phyloP scores from a whole-genome alignment of 306 rosid genomes.

The Clitoria ternatea region DNA sequence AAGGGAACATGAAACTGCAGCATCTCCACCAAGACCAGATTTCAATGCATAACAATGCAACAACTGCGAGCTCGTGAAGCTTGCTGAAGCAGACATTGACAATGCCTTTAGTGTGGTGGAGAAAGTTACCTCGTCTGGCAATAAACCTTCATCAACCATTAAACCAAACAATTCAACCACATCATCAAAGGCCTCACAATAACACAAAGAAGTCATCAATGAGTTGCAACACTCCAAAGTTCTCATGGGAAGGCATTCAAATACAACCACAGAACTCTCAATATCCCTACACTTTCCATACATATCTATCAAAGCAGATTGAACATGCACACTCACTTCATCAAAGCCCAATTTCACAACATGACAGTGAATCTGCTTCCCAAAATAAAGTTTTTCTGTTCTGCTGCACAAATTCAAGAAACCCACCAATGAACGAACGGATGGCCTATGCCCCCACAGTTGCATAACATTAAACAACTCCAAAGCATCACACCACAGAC shows the following conservation, averaged over 20 bases:
- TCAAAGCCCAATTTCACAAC: conserved; percentile 58
- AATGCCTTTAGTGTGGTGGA: conserved; percentile 67
- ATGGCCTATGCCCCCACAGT: conserved; percentile 60
- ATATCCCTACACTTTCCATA: conserved; percentile 75
- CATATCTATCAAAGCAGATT: conserved; percentile 79
- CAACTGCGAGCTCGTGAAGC: conserved; percentile 45
- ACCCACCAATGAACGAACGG: conserved; percentile 56
- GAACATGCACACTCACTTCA: conserved; percentile 51
- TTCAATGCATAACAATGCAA: conserved; percentile 65
- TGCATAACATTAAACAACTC: conserved; percentile 55
- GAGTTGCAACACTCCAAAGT: conserved; percentile 71
- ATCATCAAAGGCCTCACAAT: conserved; percentile 53
- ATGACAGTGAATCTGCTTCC: conserved; percentile 65
- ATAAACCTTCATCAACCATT: conserved; percentile 64
- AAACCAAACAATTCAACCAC: conserved; percentile 77
- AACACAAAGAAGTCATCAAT: conserved; percentile 76
- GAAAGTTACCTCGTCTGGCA: conserved; percentile 63
- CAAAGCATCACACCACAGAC: conserved; percentile 41
- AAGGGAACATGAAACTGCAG: conserved; percentile 62
- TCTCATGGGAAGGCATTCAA: conserved; percentile 44
- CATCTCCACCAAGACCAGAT: conserved; percentile 56
- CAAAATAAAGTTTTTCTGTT: conserved; percentile 39
- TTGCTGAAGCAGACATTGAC: conserved; percentile 46
- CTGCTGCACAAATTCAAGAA: conserved; percentile 64
- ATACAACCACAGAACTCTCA: conserved; percentile 56